A percentile compares a stretch with the other conserved stretches of the same genome.
Conservation (phyloP, 768 basidiomycete genomes). For the Pholiota microspora region DNA sequence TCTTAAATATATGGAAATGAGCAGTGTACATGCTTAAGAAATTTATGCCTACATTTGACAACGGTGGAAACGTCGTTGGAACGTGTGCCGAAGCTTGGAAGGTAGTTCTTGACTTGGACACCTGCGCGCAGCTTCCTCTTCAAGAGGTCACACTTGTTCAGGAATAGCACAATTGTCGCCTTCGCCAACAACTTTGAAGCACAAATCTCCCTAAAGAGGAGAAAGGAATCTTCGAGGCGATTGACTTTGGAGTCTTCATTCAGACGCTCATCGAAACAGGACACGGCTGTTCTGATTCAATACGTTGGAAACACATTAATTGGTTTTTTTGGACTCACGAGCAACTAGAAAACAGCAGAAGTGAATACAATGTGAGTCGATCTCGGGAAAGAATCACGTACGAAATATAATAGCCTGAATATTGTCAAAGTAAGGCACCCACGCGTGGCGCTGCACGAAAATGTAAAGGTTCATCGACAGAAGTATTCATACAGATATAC, state of each 20-base stretch:
- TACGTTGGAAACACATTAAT: constrained; percentile 36
- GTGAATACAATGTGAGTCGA: constrained; percentile 6
- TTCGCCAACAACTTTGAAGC: constrained; percentile 54
- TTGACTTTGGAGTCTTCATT: constrained; percentile 63
- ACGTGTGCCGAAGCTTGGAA: constrained; percentile 21
- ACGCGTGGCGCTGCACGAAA: constrained; percentile 55
- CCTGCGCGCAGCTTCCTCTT: constrained; percentile 46
- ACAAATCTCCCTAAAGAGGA: constrained; percentile 66
- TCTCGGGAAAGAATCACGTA: constrained; percentile 36
- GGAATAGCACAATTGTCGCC: constrained; percentile 65
- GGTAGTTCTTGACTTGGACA: constrained; percentile 18
- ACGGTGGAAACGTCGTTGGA: constrained; percentile 54
- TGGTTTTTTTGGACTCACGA: constrained; percentile 47
- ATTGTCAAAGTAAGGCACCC: constrained; percentile 73
- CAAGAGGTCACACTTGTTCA: constrained; percentile 73
- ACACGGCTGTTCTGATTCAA: constrained; percentile 30
- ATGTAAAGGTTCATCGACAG: neutral
- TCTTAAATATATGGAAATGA: no score
- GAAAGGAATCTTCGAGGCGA: constrained; percentile 69
- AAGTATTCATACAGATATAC: constrained; percentile 11
- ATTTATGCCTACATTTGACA: constrained; percentile 49
- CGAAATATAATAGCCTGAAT: constrained; percentile 79
- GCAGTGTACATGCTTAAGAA: no score
- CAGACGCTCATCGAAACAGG: constrained; percentile 43
- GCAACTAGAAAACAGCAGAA: constrained; percentile 34